Percentiles rank a stretch among this genome's conserved stretches.
These are phyloP conservation scores for Oryza punctata DNA, from an alignment of 176 grass and related monocot species.

Conservation along the genomic window DNA sequence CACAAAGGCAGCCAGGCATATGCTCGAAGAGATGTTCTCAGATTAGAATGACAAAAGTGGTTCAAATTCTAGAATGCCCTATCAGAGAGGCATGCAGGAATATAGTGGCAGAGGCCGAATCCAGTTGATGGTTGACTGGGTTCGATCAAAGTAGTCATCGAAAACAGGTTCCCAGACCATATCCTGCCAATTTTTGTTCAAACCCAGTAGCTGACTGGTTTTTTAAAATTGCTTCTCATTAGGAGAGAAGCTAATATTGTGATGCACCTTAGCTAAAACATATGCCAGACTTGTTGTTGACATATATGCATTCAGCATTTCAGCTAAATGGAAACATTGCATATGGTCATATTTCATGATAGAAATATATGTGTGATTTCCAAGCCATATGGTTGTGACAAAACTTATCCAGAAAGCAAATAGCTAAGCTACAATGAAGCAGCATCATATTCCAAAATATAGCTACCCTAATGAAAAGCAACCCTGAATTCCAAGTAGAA, in stretches of 20 bases:
- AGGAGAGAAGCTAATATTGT: neutral
- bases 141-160: neutral
- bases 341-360: neutral
- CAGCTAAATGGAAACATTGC: neutral
- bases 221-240: neutral
- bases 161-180: neutral
- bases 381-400: neutral
- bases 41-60: neutral
- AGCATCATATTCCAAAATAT: conserved; percentile 20
- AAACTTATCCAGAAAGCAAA: conserved; percentile 5
- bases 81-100: neutral
- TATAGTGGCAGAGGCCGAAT: neutral
- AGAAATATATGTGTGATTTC: neutral
- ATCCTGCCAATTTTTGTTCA: neutral
- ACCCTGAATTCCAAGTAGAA: conserved; percentile 9
- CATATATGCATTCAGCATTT: neutral
- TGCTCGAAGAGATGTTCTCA: neutral
- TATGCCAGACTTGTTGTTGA: neutral
- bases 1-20: neutral
- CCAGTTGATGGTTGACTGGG: neutral
- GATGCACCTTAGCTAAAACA: neutral
- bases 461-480: conserved; percentile 6
- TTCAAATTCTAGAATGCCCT: neutral
- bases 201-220: neutral
- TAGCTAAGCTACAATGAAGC: neutral